A percentile compares a stretch with the other conserved stretches of the same genome.
Evolutionary conservation across 208 protist genomes (phyloP).

Genomic region (Angomonas desouzai): DNA sequence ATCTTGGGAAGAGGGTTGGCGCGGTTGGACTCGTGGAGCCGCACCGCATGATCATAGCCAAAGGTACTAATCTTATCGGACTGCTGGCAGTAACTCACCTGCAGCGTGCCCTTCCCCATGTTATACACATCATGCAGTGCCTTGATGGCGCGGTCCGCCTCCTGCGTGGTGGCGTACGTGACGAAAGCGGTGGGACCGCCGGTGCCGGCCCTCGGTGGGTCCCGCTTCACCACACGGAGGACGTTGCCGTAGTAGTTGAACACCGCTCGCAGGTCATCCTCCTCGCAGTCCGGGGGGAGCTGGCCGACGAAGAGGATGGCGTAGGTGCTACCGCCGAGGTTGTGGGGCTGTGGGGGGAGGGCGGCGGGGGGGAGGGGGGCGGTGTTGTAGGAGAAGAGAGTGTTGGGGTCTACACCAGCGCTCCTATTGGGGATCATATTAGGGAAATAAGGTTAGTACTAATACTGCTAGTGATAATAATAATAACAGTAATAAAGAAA

Average conservation of each 20-base stretch:
- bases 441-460: too few species aligned
- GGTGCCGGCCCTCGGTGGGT: too few species aligned
- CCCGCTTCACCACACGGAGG: slow-evolving; percentile 31
- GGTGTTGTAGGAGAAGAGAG: background rate
- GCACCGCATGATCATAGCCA: slow-evolving; percentile 55
- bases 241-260: slow-evolving; percentile 39
- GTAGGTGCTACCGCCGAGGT: slow-evolving; percentile 2
- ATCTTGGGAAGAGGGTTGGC: slow-evolving; percentile 60
- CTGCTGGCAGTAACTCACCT: slow-evolving; percentile 69
- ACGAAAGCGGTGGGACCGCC: slow-evolving; percentile 70
- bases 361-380: too few species aligned
- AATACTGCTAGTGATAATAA: too few species aligned
- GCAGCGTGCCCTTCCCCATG: slow-evolving; percentile 70
- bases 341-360: too few species aligned
- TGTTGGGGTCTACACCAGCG: background rate
- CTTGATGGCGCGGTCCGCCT: slow-evolving; percentile 71
- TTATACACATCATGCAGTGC: slow-evolving; percentile 61
- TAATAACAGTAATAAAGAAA: too few species aligned
- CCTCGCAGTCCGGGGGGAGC: slow-evolving; percentile 29
- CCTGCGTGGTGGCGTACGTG: slow-evolving; percentile 54
- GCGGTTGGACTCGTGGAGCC: slow-evolving; percentile 53
- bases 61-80: slow-evolving; percentile 60
- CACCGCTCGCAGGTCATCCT: slow-evolving; percentile 30
- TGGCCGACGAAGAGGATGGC: slow-evolving; percentile 46
- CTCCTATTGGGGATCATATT: too few species aligned